These are phyloP conservation scores for Canna indica DNA, from an alignment of 176 grass and related monocot species.

Conservation along the genomic window DNA sequence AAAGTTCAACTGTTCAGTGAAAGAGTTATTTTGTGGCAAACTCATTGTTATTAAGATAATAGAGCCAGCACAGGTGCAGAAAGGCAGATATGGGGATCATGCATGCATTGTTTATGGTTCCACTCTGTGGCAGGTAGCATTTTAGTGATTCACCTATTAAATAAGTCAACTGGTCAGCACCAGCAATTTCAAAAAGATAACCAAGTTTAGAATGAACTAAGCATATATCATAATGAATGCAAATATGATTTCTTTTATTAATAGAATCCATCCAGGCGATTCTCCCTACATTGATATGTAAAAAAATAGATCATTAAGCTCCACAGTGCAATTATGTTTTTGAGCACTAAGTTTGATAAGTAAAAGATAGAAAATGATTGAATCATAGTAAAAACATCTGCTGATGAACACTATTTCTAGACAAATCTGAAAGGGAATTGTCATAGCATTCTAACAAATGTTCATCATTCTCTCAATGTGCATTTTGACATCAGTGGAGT, in stretches of 20 bases:
- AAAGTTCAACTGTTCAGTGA: neutral
- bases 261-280: neutral
- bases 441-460: too few species aligned
- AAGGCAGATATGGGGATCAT: too few species aligned
- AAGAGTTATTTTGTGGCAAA: neutral
- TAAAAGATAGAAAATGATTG: neutral
- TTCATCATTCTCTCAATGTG: neutral
- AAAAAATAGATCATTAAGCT: neutral
- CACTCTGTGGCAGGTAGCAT: neutral
- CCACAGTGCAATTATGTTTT: neutral
- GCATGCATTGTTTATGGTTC: neutral
- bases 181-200: neutral
- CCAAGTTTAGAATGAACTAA: neutral
- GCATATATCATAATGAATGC: neutral
- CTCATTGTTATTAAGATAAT: neutral
- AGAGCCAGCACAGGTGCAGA: neutral
- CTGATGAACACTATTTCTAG: neutral
- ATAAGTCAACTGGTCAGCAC: neutral
- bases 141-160: neutral
- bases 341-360: neutral
- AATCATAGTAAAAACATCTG: neutral
- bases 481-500: neutral
- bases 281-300: neutral
- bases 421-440: too few species aligned
- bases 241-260: neutral